These are phyloP conservation scores for Melocanna baccifera DNA, from an alignment of 176 grass and related monocot genomes.

Conservation along the genomic window DNA sequence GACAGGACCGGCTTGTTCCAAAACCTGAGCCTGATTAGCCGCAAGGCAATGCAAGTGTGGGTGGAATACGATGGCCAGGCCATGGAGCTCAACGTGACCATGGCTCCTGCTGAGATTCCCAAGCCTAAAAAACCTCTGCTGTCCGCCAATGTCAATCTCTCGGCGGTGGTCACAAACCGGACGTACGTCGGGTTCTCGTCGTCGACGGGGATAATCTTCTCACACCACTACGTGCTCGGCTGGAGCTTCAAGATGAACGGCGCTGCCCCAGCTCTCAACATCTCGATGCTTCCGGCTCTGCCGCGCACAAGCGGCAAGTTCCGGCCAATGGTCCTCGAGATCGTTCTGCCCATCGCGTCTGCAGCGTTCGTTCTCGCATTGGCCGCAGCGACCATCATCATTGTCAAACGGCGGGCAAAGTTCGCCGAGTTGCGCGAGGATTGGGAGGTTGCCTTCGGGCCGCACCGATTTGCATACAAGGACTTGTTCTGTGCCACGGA, in stretches of 20 bases:
- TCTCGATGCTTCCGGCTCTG: constrained; percentile 23
- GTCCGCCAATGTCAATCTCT: constrained; percentile 24
- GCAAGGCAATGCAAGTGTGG: constrained; percentile 48
- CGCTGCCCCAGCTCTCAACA: constrained; percentile 25
- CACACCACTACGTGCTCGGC: constrained; percentile 52
- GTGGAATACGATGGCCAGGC: constrained; percentile 36
- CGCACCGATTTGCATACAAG: constrained; percentile 49
- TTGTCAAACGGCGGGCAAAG: neutral
- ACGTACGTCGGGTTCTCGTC: constrained; percentile 53
- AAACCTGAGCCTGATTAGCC: constrained; percentile 28
- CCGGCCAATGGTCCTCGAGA: neutral
- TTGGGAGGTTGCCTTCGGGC: constrained; percentile 40
- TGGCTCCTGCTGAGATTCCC: constrained; percentile 24
- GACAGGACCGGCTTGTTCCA: constrained; percentile 23
- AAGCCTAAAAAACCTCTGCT: constrained; percentile 35
- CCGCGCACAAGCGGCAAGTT: neutral
- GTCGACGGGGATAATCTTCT: constrained; percentile 16
- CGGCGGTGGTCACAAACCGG: constrained; percentile 1
- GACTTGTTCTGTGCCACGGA: constrained; percentile 49
- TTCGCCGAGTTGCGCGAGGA: constrained; percentile 44
- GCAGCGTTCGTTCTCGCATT: neutral
- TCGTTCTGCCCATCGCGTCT: constrained; percentile 14
- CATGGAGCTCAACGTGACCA: constrained; percentile 31
- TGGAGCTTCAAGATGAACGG: constrained; percentile 60
- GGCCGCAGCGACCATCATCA: neutral